These are phyloP conservation scores for Kwoniella heveanensis DNA, from an alignment of 768 basidiomycete species.

Conservation along the genomic window DNA sequence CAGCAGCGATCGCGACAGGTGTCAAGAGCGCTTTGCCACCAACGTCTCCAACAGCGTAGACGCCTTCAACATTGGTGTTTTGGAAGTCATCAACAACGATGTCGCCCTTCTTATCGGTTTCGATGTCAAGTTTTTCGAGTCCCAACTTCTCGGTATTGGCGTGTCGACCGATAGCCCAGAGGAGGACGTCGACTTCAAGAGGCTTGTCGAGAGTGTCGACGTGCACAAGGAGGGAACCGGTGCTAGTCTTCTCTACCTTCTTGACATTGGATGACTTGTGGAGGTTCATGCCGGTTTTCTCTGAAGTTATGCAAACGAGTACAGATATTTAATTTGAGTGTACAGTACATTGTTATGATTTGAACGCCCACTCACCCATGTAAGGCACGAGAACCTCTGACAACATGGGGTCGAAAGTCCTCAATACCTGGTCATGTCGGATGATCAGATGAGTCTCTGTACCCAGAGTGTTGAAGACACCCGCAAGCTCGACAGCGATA, in stretches of 20 bases:
- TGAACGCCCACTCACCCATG: slow-evolving; percentile 66
- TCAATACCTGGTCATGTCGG: slow-evolving; percentile 81
- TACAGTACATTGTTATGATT: no score
- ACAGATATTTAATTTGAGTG: no score
- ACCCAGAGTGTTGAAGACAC: slow-evolving; percentile 86
- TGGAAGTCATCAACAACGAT: slow-evolving; percentile 90
- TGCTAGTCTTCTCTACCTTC: slow-evolving; percentile 70
- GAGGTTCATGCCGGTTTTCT: slow-evolving; percentile 85
- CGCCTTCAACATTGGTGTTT: slow-evolving; percentile 68
- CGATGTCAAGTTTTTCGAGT: slow-evolving; percentile 73
- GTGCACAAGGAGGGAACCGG: slow-evolving; percentile 70
- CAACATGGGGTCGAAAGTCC: slow-evolving; percentile 86
- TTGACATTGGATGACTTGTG: slow-evolving; percentile 76
- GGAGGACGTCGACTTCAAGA: slow-evolving; percentile 78
- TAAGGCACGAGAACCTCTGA: slow-evolving; percentile 82
- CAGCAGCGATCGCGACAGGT: slow-evolving; percentile 96
- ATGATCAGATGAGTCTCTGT: slow-evolving; percentile 91
- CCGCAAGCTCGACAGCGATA: slow-evolving; percentile 95
- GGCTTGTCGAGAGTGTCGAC: slow-evolving; percentile 69
- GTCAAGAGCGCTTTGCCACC: slow-evolving; percentile 90
- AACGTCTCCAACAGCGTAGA: slow-evolving; percentile 88
- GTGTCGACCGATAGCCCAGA: slow-evolving; percentile 94
- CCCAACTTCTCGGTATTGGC: slow-evolving; percentile 77
- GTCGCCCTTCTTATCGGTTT: slow-evolving; percentile 77
- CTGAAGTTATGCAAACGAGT: slow-evolving; percentile 39